These are phyloP conservation scores for Amanita muscaria DNA, from an alignment of 768 basidiomycete species.

Conservation along the genomic window DNA sequence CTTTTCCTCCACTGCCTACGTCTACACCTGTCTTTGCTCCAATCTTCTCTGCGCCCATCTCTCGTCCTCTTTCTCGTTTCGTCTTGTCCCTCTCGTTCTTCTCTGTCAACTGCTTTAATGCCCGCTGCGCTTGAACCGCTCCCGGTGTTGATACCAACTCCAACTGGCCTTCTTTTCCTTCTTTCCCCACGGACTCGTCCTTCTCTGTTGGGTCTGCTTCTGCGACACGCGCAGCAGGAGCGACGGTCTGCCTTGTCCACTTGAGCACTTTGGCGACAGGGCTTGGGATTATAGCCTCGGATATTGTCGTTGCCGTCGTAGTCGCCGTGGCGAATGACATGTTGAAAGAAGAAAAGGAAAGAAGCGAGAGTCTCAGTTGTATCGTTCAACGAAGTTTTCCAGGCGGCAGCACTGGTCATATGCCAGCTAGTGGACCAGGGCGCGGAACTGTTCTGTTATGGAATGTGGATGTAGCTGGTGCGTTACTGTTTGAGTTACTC, in stretches of 20 bases:
- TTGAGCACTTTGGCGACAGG: too few species aligned
- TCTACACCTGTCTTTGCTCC: constrained; percentile 3
- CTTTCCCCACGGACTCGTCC: too few species aligned
- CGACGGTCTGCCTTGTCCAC: too few species aligned
- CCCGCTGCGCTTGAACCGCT: too few species aligned
- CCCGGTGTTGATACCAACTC: too few species aligned
- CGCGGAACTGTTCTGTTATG: constrained; percentile 86
- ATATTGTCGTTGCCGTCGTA: background rate
- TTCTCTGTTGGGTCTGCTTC: too few species aligned
- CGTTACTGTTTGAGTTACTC: constrained; percentile 76
- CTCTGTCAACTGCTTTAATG: too few species aligned
- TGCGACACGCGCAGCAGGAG: too few species aligned
- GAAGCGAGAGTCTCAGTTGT: constrained; percentile 73
- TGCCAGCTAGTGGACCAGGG: constrained; percentile 92
- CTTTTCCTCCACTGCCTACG: too few species aligned
- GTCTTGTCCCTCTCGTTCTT: too few species aligned
- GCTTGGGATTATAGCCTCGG: background rate
- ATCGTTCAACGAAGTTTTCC: constrained; percentile 84
- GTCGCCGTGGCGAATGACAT: background rate
- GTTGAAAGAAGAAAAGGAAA: background rate
- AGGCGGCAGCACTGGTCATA: constrained; percentile 86
- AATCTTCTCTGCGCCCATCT: too few species aligned
- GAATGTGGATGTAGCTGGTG: constrained; percentile 87
- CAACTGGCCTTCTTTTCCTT: too few species aligned
- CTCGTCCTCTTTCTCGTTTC: background rate